Evolutionary conservation across 345 rosid genomes (phyloP).

Genomic region (Melaleuca alternifolia): DNA sequence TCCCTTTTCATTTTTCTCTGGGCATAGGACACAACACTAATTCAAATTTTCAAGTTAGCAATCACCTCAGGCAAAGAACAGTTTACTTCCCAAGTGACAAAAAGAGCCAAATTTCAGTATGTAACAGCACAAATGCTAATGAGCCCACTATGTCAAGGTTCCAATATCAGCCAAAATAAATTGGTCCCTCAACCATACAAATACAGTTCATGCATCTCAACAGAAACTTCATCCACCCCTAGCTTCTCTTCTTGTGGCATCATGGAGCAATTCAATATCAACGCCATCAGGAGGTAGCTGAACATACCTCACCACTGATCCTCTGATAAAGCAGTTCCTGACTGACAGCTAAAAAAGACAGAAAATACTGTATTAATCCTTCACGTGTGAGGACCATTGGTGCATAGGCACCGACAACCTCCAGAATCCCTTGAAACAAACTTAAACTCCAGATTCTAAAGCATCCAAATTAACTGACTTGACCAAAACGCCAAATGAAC

Average conservation of each 20-base stretch:
- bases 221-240: constrained; percentile 61
- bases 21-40: not conserved
- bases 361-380: not conserved
- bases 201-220: not conserved
- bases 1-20: not conserved
- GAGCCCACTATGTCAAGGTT: not conserved
- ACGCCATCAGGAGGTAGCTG: constrained; percentile 96
- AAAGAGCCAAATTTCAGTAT: not conserved
- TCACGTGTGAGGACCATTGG: not conserved
- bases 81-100: not conserved
- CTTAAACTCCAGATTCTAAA: not conserved
- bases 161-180: not conserved
- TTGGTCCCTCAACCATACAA: not conserved
- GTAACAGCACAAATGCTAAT: not conserved
- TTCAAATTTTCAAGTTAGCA: not conserved
- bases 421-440: not conserved
- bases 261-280: constrained; percentile 92
- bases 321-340: constrained; percentile 97
- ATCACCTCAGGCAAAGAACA: not conserved
- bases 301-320: constrained; percentile 97
- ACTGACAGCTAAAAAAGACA: constrained; percentile 71
- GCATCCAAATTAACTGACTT: not conserved
- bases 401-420: not conserved
- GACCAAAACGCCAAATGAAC: not conserved
- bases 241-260: constrained; percentile 99